These are phyloP conservation scores for Aciculoconidium aculeatum DNA, from an alignment of 805 yeast species.

Conservation along the genomic window DNA sequence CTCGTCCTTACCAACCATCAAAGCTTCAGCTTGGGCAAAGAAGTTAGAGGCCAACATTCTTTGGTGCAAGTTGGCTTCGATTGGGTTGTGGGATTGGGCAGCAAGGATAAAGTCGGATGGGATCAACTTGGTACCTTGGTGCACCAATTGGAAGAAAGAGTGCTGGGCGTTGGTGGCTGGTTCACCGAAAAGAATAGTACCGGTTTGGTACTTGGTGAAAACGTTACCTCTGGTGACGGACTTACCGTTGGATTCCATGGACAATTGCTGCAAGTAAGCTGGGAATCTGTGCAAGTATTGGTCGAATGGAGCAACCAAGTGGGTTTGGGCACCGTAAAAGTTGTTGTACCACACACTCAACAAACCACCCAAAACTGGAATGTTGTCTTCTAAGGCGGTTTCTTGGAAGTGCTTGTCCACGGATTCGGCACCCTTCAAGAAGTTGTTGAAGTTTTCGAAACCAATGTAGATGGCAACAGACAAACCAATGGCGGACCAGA, in stretches of 20 bases:
- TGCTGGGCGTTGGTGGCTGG: constrained; percentile 99
- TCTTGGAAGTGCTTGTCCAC: constrained; percentile 84
- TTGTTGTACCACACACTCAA: constrained; percentile 97
- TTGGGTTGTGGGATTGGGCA: constrained; percentile 97
- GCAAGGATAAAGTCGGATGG: constrained; percentile 97
- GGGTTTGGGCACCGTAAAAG: constrained; percentile 97
- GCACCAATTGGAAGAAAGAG: constrained; percentile 98
- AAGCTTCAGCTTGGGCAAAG: constrained; percentile 97
- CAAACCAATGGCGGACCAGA: constrained; percentile 98
- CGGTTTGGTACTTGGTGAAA: constrained; percentile 92
- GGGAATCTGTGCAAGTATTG: constrained; percentile 99
- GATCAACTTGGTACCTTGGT: constrained; percentile 96
- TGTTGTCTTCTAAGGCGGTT: constrained; percentile 85
- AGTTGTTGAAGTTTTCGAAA: constrained; percentile 84
- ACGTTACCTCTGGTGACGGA: constrained; percentile 89
- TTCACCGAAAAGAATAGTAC: constrained; percentile 94
- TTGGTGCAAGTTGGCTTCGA: constrained; percentile 91
- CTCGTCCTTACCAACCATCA: constrained; percentile 91
- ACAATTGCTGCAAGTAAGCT: constrained; percentile 96
- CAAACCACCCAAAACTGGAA: constrained; percentile 90
- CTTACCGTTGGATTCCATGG: constrained; percentile 99
- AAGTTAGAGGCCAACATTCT: constrained; percentile 98
- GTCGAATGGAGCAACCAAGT: constrained; percentile 96
- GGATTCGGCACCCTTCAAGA: constrained; percentile 97
- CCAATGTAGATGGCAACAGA: constrained; percentile 95